Percentiles rank a stretch among this genome's conserved stretches.
These are phyloP conservation scores for Seminavis robusta DNA, from an alignment of 108 stramenopile species.

Conservation along the genomic window DNA sequence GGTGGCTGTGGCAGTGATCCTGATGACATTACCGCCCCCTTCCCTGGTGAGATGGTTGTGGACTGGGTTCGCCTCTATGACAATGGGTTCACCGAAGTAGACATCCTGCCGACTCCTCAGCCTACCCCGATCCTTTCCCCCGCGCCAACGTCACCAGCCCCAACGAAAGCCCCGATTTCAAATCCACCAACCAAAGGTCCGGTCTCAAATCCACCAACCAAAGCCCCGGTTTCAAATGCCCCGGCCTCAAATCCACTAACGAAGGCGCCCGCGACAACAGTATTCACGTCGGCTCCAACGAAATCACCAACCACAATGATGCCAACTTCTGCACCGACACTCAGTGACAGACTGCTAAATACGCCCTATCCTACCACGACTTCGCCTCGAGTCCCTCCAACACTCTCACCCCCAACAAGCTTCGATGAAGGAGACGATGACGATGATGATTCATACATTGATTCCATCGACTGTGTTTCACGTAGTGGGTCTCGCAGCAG, in stretches of 20 bases:
- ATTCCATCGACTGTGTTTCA: too few species aligned
- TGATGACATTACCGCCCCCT: conserved; percentile 13
- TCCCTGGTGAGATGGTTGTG: conserved; percentile 14
- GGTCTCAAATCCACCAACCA: background rate
- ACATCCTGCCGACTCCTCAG: background rate
- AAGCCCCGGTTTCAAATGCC: background rate
- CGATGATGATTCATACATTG: background rate
- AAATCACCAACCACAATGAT: background rate
- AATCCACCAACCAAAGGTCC: background rate
- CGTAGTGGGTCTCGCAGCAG: too few species aligned
- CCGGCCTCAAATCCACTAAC: too few species aligned
- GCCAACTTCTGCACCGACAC: conserved; percentile 15
- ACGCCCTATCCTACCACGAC: conserved; percentile 43
- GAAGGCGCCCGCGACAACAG: background rate
- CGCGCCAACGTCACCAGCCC: background rate
- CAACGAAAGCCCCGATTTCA: background rate
- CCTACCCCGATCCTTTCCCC: background rate
- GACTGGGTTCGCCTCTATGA: conserved; percentile 14
- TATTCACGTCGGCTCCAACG: background rate
- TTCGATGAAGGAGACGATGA: background rate
- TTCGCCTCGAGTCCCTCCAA: conserved; percentile 26
- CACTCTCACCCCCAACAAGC: background rate
- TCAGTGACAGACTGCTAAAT: conserved; percentile 39
- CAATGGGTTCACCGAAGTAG: conserved; percentile 8
- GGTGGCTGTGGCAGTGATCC: conserved; percentile 4